Conservation (phyloP, 108 stramenopile species). For the Parmales sp. region DNA sequence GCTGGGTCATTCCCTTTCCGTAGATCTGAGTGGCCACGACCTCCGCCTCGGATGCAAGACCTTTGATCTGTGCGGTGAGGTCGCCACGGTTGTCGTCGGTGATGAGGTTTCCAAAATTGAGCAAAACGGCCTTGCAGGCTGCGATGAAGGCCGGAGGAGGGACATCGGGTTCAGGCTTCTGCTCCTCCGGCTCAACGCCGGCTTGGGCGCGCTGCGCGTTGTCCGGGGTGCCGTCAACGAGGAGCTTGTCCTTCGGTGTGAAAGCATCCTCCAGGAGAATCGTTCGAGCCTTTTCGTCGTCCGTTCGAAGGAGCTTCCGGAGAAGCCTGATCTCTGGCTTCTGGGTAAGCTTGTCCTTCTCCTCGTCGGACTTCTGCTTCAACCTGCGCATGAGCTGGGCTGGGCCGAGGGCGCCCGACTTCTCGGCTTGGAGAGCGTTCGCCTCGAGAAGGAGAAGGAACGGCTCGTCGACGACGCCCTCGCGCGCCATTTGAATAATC, state of each 20-base stretch:
- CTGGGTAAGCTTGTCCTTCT: slow-evolving; percentile 66
- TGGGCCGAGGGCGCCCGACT: slow-evolving; percentile 60
- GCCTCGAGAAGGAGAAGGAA: slow-evolving; percentile 72
- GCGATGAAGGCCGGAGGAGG: slow-evolving; percentile 80
- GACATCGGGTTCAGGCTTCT: slow-evolving; percentile 72
- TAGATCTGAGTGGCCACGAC: slow-evolving; percentile 76
- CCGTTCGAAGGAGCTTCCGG: slow-evolving; percentile 57
- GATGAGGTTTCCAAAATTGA: slow-evolving; percentile 73
- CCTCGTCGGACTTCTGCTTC: slow-evolving; percentile 48
- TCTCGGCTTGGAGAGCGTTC: slow-evolving; percentile 64
- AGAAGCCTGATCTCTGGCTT: slow-evolving; percentile 68
- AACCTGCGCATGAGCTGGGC: slow-evolving; percentile 64
- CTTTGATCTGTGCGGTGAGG: slow-evolving; percentile 58
- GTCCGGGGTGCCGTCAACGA: slow-evolving; percentile 69
- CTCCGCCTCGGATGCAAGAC: slow-evolving; percentile 70
- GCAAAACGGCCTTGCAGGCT: slow-evolving; percentile 71
- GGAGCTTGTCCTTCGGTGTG: slow-evolving; percentile 59
- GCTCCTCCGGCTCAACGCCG: slow-evolving; percentile 63
- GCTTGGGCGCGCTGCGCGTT: slow-evolving; percentile 69
- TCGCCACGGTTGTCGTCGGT: slow-evolving; percentile 62
- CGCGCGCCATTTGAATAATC: slow-evolving; percentile 56
- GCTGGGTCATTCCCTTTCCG: slow-evolving; percentile 69
- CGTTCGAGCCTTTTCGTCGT: slow-evolving; percentile 47
- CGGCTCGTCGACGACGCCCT: slow-evolving; percentile 65
- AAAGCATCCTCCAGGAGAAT: slow-evolving; percentile 67